Evolutionary conservation across 805 yeast genomes (phyloP).

Genomic region (Candida quercuum): DNA sequence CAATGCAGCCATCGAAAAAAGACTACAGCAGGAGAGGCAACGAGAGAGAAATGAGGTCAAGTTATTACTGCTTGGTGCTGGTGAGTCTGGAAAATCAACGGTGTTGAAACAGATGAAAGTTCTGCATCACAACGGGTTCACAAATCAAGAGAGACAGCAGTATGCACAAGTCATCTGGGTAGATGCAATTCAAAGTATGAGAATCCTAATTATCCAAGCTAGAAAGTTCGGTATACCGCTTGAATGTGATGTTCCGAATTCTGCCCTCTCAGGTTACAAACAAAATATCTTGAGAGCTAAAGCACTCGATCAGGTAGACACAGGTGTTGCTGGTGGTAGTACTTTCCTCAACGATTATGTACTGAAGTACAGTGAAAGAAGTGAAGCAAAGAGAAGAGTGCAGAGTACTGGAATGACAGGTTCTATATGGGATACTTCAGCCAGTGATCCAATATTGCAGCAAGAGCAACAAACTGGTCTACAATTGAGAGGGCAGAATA

Average conservation of each 20-base stretch:
- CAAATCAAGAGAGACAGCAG: conserved; percentile 70
- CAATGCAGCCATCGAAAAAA: conserved; percentile 61
- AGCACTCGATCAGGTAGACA: conserved; percentile 57
- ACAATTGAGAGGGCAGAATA: background rate
- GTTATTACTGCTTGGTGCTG: conserved; percentile 82
- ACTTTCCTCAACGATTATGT: conserved; percentile 60
- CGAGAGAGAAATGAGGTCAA: conserved; percentile 57
- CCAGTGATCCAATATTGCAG: conserved; percentile 6
- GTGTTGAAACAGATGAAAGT: conserved; percentile 85
- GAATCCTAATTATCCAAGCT: conserved; percentile 70
- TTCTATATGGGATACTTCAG: conserved; percentile 20
- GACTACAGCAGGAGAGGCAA: conserved; percentile 46
- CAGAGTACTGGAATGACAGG: conserved; percentile 52
- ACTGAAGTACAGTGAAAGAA: conserved; percentile 50
- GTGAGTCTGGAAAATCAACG: conserved; percentile 92
- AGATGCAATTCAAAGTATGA: conserved; percentile 83
- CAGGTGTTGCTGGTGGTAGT: conserved; percentile 61
- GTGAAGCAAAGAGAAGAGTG: conserved; percentile 43
- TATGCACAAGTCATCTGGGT: conserved; percentile 90
- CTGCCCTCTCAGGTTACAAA: conserved; percentile 41
- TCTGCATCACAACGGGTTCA: conserved; percentile 81
- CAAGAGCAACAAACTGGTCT: background rate
- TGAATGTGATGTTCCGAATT: conserved; percentile 55
- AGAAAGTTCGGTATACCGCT: conserved; percentile 56
- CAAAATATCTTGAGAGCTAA: conserved; percentile 50